Conservation (phyloP, 768 basidiomycete species). For the Arthromyces matolae region DNA sequence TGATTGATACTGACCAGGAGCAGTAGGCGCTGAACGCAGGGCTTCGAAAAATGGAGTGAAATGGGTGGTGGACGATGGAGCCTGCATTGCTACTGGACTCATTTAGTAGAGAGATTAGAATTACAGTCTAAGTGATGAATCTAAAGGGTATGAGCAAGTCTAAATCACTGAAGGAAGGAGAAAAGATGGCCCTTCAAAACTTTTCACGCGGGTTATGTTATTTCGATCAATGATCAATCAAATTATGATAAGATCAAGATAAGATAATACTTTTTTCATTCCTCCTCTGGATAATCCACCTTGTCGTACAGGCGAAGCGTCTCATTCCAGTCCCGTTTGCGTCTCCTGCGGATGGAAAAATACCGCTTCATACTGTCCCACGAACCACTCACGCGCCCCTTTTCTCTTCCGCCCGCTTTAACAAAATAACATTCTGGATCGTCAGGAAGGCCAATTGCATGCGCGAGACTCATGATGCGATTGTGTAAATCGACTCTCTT, state of each 20-base stretch:
- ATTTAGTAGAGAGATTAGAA: slow-evolving; percentile 1
- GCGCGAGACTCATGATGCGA: slow-evolving; percentile 66
- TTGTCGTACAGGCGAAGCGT: slow-evolving; percentile 77
- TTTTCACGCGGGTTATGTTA: no score
- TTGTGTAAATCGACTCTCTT: slow-evolving; percentile 54
- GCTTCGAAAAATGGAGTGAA: slow-evolving; percentile 49
- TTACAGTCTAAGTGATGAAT: not conserved
- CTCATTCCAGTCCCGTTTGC: slow-evolving; percentile 91
- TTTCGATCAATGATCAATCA: no score
- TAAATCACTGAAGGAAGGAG: no score
- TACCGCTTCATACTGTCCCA: slow-evolving; percentile 76
- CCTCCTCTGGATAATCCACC: slow-evolving; percentile 74
- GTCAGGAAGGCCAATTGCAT: slow-evolving; percentile 55
- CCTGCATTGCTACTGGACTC: slow-evolving; percentile 9
- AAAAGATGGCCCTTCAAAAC: no score
- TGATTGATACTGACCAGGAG: slow-evolving; percentile 42
- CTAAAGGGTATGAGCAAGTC: no score
- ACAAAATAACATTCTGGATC: slow-evolving; percentile 69
- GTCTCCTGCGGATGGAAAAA: slow-evolving; percentile 72
- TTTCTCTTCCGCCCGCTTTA: slow-evolving; percentile 57
- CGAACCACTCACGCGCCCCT: slow-evolving; percentile 60
- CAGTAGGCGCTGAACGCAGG: slow-evolving; percentile 56
- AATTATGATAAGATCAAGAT: no score
- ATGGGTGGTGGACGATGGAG: no score
- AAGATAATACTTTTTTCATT: no score